These are phyloP conservation scores for Toxoplasma gondii DNA, from an alignment of 169 alveolate genomes.

Conservation along the genomic window DNA sequence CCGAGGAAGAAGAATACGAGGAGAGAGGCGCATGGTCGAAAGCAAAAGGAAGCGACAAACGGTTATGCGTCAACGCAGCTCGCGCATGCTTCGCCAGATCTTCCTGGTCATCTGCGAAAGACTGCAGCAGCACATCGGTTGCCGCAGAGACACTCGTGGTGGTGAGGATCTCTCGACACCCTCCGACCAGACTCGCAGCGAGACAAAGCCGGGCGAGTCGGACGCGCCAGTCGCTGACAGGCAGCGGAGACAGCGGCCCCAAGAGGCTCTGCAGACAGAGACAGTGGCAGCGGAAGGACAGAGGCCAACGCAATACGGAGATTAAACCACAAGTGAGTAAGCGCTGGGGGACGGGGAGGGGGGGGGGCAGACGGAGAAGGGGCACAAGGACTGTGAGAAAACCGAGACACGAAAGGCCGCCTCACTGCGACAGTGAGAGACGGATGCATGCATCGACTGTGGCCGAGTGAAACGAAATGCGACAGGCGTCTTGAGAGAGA, in stretches of 20 bases:
- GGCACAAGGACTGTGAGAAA: neutral
- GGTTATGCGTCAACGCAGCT: neutral
- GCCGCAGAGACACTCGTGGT: neutral
- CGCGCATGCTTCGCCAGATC: neutral
- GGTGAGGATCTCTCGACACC: neutral
- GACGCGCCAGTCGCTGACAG: constrained; percentile 9
- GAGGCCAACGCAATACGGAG: neutral
- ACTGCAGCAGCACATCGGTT: neutral
- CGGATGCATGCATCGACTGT: too few species aligned
- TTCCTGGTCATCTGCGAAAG: neutral
- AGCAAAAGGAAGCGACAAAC: neutral
- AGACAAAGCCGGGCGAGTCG: constrained; percentile 26
- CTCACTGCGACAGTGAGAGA: too few species aligned
- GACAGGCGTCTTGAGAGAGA: too few species aligned
- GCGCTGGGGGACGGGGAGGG: neutral
- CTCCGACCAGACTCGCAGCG: neutral
- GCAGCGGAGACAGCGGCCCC: neutral
- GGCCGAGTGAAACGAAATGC: too few species aligned
- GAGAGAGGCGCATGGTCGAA: neutral
- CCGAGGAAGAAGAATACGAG: neutral
- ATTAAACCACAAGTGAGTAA: neutral
- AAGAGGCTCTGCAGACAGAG: neutral
- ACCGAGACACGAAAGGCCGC: too few species aligned
- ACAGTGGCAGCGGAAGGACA: neutral
- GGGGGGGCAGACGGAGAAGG: neutral